These are phyloP conservation scores for Raphanus sativus DNA, from an alignment of 345 rosid genomes.

Conservation along the genomic window DNA sequence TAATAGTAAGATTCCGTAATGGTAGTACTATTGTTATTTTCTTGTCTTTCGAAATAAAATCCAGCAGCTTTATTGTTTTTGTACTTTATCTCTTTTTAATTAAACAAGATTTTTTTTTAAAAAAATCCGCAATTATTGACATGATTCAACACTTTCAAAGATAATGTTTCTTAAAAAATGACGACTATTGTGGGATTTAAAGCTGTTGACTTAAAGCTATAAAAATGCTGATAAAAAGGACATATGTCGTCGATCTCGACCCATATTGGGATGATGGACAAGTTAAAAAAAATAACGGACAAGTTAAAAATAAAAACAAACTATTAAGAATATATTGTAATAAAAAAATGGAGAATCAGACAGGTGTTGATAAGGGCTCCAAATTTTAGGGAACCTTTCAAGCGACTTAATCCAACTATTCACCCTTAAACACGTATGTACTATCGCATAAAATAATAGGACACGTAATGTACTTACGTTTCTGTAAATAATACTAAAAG, in stretches of 20 bases:
- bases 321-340: neutral
- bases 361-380: slow-evolving; percentile 37
- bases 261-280: slow-evolving; percentile 28
- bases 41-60: slow-evolving; percentile 7
- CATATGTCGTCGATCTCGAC: slow-evolving; percentile 26
- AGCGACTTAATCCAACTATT: slow-evolving; percentile 32
- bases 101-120: neutral
- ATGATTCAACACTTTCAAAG: neutral
- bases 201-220: slow-evolving; percentile 40
- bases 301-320: slow-evolving; percentile 7
- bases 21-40: neutral
- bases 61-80: slow-evolving; percentile 15
- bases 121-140: slow-evolving; percentile 30
- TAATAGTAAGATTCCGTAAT: neutral
- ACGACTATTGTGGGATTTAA: slow-evolving; percentile 28
- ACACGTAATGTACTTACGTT: slow-evolving; percentile 31
- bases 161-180: neutral
- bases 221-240: slow-evolving; percentile 33
- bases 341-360: slow-evolving; percentile 17
- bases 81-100: neutral
- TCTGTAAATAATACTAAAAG: neutral
- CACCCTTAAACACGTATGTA: slow-evolving; percentile 29
- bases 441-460: slow-evolving; percentile 11
- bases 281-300: slow-evolving; percentile 23
- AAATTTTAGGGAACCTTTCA: slow-evolving; percentile 39